Conservation (phyloP, 495 filamentous ascomycete species). For the Penicillium canariense region DNA sequence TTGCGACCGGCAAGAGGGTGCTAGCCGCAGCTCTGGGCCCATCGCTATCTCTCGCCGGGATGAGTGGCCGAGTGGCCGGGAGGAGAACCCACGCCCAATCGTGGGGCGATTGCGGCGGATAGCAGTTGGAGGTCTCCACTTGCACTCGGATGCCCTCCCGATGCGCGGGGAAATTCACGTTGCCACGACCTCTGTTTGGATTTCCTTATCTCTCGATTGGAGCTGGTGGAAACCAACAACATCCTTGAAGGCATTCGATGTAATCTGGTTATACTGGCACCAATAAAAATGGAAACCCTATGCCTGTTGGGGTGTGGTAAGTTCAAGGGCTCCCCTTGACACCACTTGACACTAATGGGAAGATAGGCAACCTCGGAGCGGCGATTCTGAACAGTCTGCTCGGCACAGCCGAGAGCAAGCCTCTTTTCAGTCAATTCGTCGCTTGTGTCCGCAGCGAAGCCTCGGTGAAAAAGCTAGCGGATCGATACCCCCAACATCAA, state of each 20-base stretch:
- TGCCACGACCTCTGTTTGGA: not conserved
- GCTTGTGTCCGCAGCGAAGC: slow-evolving; percentile 35
- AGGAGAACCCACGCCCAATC: slow-evolving; percentile 1
- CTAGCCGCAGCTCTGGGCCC: not conserved
- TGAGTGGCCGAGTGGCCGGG: not conserved
- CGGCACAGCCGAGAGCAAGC: slow-evolving; percentile 5
- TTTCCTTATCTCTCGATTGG: not conserved
- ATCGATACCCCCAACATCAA: slow-evolving; percentile 16
- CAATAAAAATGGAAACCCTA: slow-evolving; percentile 24
- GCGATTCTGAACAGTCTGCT: slow-evolving; percentile 37
- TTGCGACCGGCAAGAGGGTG: not conserved
- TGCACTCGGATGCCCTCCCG: slow-evolving; percentile 11
- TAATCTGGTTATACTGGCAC: slow-evolving; percentile 13
- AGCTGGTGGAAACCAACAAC: too few species aligned
- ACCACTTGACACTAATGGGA: not conserved
- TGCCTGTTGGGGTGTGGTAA: slow-evolving; percentile 41
- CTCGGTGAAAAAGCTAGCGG: slow-evolving; percentile 17
- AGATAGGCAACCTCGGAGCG: slow-evolving; percentile 37
- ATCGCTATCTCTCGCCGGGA: slow-evolving; percentile 5
- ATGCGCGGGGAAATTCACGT: not conserved
- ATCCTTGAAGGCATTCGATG: not conserved
- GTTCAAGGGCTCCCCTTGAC: not conserved
- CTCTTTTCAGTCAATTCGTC: slow-evolving; percentile 27
- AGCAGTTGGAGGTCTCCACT: not conserved
- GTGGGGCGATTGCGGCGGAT: not conserved